phyloP scores from a whole-genome alignment of 1,284 basidiomycete species.

The Stygiomarasmius scandens region DNA sequence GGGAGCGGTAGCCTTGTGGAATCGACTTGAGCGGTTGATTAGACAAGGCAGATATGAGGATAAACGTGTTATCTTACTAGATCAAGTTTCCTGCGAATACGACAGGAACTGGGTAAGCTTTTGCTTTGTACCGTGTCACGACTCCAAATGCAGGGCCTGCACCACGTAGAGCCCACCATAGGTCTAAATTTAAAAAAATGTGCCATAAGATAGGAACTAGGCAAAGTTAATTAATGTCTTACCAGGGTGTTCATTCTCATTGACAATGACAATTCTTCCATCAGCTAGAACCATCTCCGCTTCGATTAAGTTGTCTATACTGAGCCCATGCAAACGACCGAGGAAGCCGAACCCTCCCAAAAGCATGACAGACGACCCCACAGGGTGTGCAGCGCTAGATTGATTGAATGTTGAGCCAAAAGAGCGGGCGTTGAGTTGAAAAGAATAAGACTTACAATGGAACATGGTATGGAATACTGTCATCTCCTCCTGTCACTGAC shows the following conservation, averaged over 20 bases:
- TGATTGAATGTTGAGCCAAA: slow-evolving; percentile 43
- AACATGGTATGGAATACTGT: slow-evolving; percentile 79
- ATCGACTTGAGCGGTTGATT: slow-evolving; percentile 67
- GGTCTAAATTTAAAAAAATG: slow-evolving; percentile 68
- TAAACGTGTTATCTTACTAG: slow-evolving; percentile 58
- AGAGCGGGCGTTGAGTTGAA: slow-evolving; percentile 15
- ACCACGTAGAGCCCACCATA: slow-evolving; percentile 91
- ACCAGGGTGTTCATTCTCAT: slow-evolving; percentile 69
- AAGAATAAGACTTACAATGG: slow-evolving; percentile 62
- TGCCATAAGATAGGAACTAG: neutral
- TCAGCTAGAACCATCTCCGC: slow-evolving; percentile 85
- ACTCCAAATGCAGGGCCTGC: slow-evolving; percentile 85
- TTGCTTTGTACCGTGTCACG: slow-evolving; percentile 85
- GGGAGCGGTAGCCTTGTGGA: slow-evolving; percentile 80
- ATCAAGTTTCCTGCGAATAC: slow-evolving; percentile 91
- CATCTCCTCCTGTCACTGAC: slow-evolving; percentile 48
- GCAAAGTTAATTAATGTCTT: slow-evolving; percentile 16
- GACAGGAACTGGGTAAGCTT: slow-evolving; percentile 84
- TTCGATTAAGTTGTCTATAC: slow-evolving; percentile 84
- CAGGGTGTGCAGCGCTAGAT: slow-evolving; percentile 75
- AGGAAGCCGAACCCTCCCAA: slow-evolving; percentile 91
- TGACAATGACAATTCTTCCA: slow-evolving; percentile 73
- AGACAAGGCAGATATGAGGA: neutral
- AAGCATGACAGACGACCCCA: slow-evolving; percentile 82
- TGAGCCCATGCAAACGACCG: slow-evolving; percentile 80